Percentiles rank a stretch among this genome's conserved stretches.
phyloP scores from a whole-genome alignment of 495 filamentous ascomycete species.

The Melanomma pulvis-pyrius region DNA sequence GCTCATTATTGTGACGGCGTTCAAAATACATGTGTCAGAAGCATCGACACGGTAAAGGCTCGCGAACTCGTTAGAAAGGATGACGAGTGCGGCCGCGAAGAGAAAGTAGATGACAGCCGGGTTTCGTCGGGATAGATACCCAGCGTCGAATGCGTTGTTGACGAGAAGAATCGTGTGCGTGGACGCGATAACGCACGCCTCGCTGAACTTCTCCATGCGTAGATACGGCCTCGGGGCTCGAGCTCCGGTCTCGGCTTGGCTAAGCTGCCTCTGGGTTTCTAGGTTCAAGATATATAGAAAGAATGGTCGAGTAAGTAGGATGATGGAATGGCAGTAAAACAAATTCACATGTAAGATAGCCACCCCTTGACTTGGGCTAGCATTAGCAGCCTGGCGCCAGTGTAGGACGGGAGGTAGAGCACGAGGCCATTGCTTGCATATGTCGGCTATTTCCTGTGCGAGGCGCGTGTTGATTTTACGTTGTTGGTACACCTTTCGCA shows the following conservation, averaged over 20 bases:
- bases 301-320: conserved; percentile 72
- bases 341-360: conserved; percentile 69
- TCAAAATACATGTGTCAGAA: conserved; percentile 58
- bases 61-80: conserved; percentile 71
- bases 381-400: conserved; percentile 54
- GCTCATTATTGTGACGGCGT: conserved; percentile 61
- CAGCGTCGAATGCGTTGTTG: conserved; percentile 58
- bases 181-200: conserved; percentile 71
- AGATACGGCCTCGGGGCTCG: conserved; percentile 44
- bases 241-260: conserved; percentile 40
- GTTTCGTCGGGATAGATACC: conserved; percentile 67
- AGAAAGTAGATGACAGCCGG: conserved; percentile 75
- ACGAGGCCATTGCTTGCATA: conserved; percentile 54
- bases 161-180: conserved; percentile 67
- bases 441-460: conserved; percentile 67
- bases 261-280: conserved; percentile 44
- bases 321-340: conserved; percentile 72
- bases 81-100: conserved; percentile 69
- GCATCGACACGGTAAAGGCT: conserved; percentile 61
- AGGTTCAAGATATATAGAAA: conserved; percentile 60
- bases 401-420: conserved; percentile 52
- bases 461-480: conserved; percentile 68
- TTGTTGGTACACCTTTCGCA: conserved; percentile 69
- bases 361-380: conserved; percentile 58
- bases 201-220: conserved; percentile 65